Percentiles rank a stretch among this genome's conserved stretches.
Conservation (phyloP, 495 filamentous ascomycete genomes). For the Penicillium cosmopolitanum region DNA sequence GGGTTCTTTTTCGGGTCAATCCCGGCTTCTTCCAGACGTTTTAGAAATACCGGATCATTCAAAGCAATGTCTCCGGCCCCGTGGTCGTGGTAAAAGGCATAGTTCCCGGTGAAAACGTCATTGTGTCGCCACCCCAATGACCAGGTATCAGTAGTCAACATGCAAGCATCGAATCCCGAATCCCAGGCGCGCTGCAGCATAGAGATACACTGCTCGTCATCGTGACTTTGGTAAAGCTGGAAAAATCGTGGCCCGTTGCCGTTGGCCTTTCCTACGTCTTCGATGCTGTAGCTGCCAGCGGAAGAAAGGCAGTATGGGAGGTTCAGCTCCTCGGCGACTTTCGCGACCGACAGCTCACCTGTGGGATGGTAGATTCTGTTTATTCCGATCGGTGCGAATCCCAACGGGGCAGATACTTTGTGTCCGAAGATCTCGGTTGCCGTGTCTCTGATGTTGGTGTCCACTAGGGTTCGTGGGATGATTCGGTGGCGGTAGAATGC, state of each 20-base stretch:
- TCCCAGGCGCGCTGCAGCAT: slow-evolving; percentile 57
- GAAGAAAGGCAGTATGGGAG: slow-evolving; percentile 62
- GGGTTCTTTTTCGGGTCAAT: slow-evolving; percentile 56
- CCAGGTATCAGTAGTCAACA: slow-evolving; percentile 70
- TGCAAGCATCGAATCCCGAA: slow-evolving; percentile 59
- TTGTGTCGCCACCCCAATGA: slow-evolving; percentile 67
- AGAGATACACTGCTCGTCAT: slow-evolving; percentile 61
- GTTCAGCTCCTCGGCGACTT: slow-evolving; percentile 59
- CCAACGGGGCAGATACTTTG: slow-evolving; percentile 60
- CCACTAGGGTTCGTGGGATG: slow-evolving; percentile 64
- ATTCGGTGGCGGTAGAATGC: slow-evolving; percentile 71
- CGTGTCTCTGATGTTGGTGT: slow-evolving; percentile 63
- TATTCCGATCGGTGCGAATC: slow-evolving; percentile 69
- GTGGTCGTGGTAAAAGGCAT: slow-evolving; percentile 63
- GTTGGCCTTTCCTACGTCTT: slow-evolving; percentile 62
- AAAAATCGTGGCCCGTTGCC: slow-evolving; percentile 56
- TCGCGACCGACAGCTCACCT: slow-evolving; percentile 62
- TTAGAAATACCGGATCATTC: slow-evolving; percentile 60
- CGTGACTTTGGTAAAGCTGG: slow-evolving; percentile 69
- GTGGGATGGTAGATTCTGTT: slow-evolving; percentile 65
- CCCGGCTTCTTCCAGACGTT: slow-evolving; percentile 49
- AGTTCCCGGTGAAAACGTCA: slow-evolving; percentile 60
- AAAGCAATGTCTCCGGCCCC: slow-evolving; percentile 60
- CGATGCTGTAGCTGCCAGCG: slow-evolving; percentile 60
- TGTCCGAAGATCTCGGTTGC: slow-evolving; percentile 64